Conservation (phyloP, 768 basidiomycete genomes). For the Aureoboletus auriporus region DNA sequence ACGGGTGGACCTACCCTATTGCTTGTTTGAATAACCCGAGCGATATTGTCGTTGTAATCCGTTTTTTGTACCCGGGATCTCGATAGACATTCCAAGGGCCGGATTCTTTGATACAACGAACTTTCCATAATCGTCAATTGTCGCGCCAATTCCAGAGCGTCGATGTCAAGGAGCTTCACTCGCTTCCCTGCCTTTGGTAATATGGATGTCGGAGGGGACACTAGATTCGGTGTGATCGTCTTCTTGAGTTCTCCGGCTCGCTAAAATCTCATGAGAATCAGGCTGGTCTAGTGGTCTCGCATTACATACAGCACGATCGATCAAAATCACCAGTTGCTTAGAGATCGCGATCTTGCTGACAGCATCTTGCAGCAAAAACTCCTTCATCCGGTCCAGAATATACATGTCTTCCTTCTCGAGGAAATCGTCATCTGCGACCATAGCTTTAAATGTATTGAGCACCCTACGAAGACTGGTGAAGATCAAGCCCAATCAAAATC, state of each 20-base stretch:
- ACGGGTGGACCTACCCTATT: constrained; percentile 57
- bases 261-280: constrained; percentile 25
- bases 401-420: constrained; percentile 84
- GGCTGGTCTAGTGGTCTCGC: not conserved
- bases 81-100: constrained; percentile 85
- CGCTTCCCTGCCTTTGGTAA: constrained; percentile 67
- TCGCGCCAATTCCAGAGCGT: constrained; percentile 84
- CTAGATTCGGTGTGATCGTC: constrained; percentile 49
- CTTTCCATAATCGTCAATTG: constrained; percentile 93
- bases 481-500: not conserved
- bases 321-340: constrained; percentile 66
- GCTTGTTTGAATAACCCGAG: constrained; percentile 80
- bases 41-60: constrained; percentile 79
- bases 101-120: constrained; percentile 80
- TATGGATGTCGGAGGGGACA: constrained; percentile 72
- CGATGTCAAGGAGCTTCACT: constrained; percentile 81
- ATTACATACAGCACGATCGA: constrained; percentile 73
- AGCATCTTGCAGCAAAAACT: constrained; percentile 67
- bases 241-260: constrained; percentile 57
- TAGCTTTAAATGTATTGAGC: constrained; percentile 84
- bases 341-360: constrained; percentile 64
- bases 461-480: constrained; percentile 42
- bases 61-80: constrained; percentile 73
- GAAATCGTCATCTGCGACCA: constrained; percentile 81
- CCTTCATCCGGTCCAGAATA: constrained; percentile 77